Evolutionary conservation across 2,329 filamentous ascomycete species (phyloP).

Genomic region (Epichloe amarillans): DNA sequence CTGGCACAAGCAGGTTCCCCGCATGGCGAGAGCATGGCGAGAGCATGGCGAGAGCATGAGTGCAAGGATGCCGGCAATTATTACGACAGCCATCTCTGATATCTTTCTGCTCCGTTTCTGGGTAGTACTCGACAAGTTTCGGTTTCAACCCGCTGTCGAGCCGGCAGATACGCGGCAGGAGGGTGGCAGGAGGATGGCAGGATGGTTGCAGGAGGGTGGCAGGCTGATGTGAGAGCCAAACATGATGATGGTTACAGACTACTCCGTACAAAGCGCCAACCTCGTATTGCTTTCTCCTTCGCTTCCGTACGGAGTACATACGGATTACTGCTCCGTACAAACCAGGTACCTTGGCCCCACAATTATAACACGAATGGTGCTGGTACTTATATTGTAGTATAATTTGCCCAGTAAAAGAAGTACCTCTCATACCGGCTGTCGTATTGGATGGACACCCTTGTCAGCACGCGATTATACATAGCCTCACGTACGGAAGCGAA

Average conservation of each 20-base stretch:
- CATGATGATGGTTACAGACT: too few relatives aligned
- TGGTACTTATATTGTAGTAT: too few relatives aligned
- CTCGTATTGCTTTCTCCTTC: too few relatives aligned
- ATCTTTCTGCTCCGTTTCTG: not conserved
- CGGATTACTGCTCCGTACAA: too few relatives aligned
- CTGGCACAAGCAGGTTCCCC: not conserved
- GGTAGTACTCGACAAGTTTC: too few relatives aligned
- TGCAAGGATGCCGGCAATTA: not conserved
- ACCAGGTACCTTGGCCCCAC: not conserved
- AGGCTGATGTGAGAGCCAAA: not conserved
- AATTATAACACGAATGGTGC: not conserved
- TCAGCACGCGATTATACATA: too few relatives aligned
- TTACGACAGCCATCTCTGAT: not conserved
- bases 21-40: not conserved
- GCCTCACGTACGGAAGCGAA: too few relatives aligned
- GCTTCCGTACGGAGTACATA: too few relatives aligned
- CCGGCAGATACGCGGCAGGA: not conserved
- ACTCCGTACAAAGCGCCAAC: too few relatives aligned
- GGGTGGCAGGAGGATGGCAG: not conserved
- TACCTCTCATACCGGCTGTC: too few relatives aligned
- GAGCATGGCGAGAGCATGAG: not conserved
- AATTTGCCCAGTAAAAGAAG: rapidly evolving
- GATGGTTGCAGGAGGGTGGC: not conserved
- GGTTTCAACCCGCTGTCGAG: too few relatives aligned
- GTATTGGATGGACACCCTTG: too few relatives aligned